Evolutionary conservation across 768 basidiomycete species (phyloP), one percentile per base, ranked within the genome.

Genomic region (Amanita jacksonii): DNA sequence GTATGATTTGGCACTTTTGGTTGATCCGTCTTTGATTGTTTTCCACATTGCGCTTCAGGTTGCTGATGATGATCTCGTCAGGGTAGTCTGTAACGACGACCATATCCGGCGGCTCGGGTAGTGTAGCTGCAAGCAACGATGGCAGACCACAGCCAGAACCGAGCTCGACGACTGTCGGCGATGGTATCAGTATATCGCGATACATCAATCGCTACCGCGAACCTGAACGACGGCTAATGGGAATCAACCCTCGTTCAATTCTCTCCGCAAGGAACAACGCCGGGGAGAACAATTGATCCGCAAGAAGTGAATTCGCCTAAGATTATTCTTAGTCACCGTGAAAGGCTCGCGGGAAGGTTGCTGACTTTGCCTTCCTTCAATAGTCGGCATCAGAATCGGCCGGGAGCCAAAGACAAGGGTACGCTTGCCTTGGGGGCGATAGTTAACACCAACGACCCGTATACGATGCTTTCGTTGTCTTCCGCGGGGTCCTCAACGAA

Each of bases 251-350:
- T 43, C 70, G 57, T 58, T 86, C 81, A 8, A 87, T 76, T 20
- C 69, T 62, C 54, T 85, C 80, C 2, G 79, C 77, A 13, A 86
- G 66, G 44, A 79, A 70, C 6, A 86, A 65, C 7, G 75, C 72
- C 12, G 80, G 82, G 30, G 79, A 85, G 56, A 85, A 85, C 3
- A 85, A 64, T 49, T 81, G 79, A 58, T 85, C 81, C 38, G 81
- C 83, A 16, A 85, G 65, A 8, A 84, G 66, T 10, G 79, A 81
- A 48, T 76, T 82, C 22, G 81, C 78, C 81, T 84, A 57, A 32
- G 20, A 49, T 41, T 25, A 41, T 18, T 31, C 15, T 39, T 39
- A 49, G 31, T 30, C 41, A 48, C 38, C 25, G 8, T 24, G 33
- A 32, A 28, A 39, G 18, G 42, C 38, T 27, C 40, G 41, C 28